Conservation (phyloP, 805 yeast genomes). For the Candida nitratophila region DNA sequence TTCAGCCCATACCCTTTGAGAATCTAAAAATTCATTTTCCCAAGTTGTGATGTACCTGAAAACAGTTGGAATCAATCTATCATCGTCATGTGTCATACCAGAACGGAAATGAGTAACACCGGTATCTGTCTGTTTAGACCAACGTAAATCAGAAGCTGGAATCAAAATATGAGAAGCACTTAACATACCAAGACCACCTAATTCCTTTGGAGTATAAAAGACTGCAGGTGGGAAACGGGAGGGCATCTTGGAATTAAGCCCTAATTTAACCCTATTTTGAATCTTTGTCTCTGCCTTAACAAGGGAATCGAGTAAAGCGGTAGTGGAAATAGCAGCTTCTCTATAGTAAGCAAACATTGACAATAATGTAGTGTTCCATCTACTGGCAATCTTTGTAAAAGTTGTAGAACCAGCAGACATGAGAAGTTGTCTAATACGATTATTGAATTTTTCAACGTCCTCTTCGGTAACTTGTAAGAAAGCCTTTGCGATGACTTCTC, state of each 20-base stretch:
- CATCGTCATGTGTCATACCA: slow-evolving; percentile 82
- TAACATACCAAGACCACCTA: slow-evolving; percentile 97
- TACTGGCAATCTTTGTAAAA: slow-evolving; percentile 86
- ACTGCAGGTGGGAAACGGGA: slow-evolving; percentile 98
- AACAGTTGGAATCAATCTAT: slow-evolving; percentile 82
- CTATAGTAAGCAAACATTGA: slow-evolving; percentile 84
- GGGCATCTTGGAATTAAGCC: slow-evolving; percentile 97
- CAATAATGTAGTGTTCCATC: slow-evolving; percentile 91
- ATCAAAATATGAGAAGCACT: slow-evolving; percentile 94
- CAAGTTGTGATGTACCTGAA: slow-evolving; percentile 90
- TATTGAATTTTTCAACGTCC: slow-evolving; percentile 74
- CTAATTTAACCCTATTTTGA: slow-evolving; percentile 91
- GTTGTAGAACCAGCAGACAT: slow-evolving; percentile 97
- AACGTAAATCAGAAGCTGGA: slow-evolving; percentile 85
- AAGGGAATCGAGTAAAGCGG: slow-evolving; percentile 64
- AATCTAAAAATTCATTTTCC: slow-evolving; percentile 93
- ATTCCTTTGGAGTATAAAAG: slow-evolving; percentile 92
- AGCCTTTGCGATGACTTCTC: slow-evolving; percentile 86
- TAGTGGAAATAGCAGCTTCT: slow-evolving; percentile 87
- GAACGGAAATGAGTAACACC: slow-evolving; percentile 92
- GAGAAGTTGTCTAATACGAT: slow-evolving; percentile 78
- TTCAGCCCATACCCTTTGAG: slow-evolving; percentile 97
- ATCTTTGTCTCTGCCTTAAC: slow-evolving; percentile 91
- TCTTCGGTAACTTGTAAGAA: slow-evolving; percentile 75
- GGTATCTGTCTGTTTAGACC: slow-evolving; percentile 91